Evolutionary conservation across 192 early-diverging fungal species (phyloP).

Genomic region (Ambispora gerdemannii): DNA sequence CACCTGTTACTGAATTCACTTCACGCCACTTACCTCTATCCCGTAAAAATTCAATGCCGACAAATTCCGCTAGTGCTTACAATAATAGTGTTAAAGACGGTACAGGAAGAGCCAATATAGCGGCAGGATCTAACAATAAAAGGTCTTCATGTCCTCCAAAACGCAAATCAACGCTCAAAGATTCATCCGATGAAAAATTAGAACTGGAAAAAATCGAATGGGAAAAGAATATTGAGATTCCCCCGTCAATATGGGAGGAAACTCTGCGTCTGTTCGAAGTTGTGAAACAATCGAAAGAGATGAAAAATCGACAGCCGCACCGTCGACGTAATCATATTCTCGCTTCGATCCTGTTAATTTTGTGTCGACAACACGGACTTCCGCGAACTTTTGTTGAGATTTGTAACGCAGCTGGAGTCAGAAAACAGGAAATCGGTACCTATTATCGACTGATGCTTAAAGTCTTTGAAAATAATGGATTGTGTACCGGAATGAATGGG

Average conservation of each 20-base stretch:
- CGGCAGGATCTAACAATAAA: background rate
- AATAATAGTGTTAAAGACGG: background rate
- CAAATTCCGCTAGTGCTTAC: background rate
- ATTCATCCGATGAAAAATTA: slow-evolving; percentile 22
- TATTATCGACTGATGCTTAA: slow-evolving; percentile 63
- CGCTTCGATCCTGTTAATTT: slow-evolving; percentile 58
- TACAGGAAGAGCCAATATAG: background rate
- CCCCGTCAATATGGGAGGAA: slow-evolving; percentile 36
- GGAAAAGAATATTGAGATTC: slow-evolving; percentile 31
- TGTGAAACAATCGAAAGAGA: slow-evolving; percentile 56
- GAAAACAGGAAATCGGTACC: slow-evolving; percentile 58
- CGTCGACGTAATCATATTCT: slow-evolving; percentile 61
- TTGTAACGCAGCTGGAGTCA: slow-evolving; percentile 57
- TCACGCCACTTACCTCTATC: background rate
- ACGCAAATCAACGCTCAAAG: slow-evolving; percentile 24
- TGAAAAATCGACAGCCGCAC: slow-evolving; percentile 64
- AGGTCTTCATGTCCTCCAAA: slow-evolving; percentile 12
- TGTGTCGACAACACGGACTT: slow-evolving; percentile 54
- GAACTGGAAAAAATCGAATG: slow-evolving; percentile 27
- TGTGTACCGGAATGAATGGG: slow-evolving; percentile 21
- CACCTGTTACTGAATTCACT: background rate
- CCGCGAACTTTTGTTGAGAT: slow-evolving; percentile 64
- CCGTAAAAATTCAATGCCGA: background rate
- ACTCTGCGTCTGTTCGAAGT: slow-evolving; percentile 50
- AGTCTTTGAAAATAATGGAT: slow-evolving; percentile 46